Percentiles rank a stretch among this genome's conserved stretches.
Conservation (phyloP, 192 early-diverging fungal species). For the Backusella tarrabulga region DNA sequence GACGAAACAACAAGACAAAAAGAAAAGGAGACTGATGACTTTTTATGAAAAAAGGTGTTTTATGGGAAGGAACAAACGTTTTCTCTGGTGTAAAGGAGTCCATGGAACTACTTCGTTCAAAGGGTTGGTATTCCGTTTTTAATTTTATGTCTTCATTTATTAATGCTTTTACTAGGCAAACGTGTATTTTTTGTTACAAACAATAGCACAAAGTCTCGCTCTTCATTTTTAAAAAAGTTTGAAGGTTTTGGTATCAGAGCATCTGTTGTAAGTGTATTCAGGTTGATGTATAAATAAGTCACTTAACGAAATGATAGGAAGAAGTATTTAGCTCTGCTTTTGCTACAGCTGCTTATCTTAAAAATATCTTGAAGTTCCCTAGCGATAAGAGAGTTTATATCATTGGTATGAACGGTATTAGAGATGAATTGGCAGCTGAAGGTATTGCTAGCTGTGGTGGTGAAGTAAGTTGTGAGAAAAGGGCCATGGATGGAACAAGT, state of each 20-base stretch:
- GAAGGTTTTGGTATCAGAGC: constrained; percentile 77
- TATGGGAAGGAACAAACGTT: constrained; percentile 80
- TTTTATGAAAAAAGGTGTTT: constrained; percentile 61
- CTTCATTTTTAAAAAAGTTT: constrained; percentile 82
- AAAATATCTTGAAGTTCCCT: constrained; percentile 80
- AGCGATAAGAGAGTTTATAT: constrained; percentile 88
- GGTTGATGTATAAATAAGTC: too few species aligned
- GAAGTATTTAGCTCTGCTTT: constrained; percentile 94
- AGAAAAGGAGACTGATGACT: not conserved
- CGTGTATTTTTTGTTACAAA: constrained; percentile 96
- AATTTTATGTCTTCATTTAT: not conserved
- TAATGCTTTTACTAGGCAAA: constrained; percentile 58
- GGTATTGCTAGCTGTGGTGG: constrained; percentile 67
- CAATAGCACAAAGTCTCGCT: constrained; percentile 91
- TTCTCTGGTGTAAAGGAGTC: constrained; percentile 70
- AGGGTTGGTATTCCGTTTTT: constrained; percentile 42
- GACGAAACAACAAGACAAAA: not conserved
- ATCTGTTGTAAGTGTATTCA: constrained; percentile 43
- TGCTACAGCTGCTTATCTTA: constrained; percentile 91
- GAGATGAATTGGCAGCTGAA: constrained; percentile 77
- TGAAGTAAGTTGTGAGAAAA: constrained; percentile 30
- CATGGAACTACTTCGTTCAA: constrained; percentile 66
- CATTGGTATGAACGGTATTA: constrained; percentile 85
- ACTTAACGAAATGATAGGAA: constrained; percentile 43
- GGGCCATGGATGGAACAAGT: not conserved